A percentile compares a stretch with the other conserved stretches of the same genome.
These are phyloP conservation scores for Cadophora gregata DNA, from an alignment of 2,329 filamentous ascomycete genomes.

Conservation along the genomic window DNA sequence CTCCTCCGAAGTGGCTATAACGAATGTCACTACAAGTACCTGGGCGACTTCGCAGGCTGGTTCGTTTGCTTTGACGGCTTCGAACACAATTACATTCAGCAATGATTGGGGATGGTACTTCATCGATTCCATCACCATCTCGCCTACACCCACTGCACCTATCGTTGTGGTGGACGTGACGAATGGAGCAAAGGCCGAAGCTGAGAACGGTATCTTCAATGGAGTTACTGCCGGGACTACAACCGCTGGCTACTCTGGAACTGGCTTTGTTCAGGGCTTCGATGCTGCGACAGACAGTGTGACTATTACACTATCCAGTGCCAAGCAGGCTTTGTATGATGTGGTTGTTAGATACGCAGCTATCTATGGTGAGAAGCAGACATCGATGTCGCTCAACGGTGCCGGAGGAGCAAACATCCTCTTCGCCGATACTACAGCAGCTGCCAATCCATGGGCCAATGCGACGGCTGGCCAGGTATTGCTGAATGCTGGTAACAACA, in stretches of 20 bases:
- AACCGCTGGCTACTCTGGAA: constrained; percentile 50
- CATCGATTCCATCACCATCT: constrained; percentile 50
- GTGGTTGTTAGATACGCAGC: constrained; percentile 52
- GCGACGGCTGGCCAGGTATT: constrained; percentile 53
- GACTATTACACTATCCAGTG: constrained; percentile 50
- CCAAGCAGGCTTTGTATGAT: constrained; percentile 49
- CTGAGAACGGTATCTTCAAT: constrained; percentile 50
- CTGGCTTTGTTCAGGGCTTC: constrained; percentile 55
- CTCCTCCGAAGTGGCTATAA: constrained; percentile 50
- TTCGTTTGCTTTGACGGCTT: constrained; percentile 50
- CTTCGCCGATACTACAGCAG: constrained; percentile 43
- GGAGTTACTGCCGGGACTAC: constrained; percentile 50
- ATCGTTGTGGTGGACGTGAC: constrained; percentile 29
- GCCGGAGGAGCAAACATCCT: constrained; percentile 50
- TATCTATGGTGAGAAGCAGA: constrained; percentile 54
- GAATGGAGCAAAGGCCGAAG: constrained; percentile 42
- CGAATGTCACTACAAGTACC: constrained; percentile 44
- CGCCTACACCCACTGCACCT: constrained; percentile 19
- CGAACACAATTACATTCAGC: constrained; percentile 53
- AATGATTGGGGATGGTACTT: constrained; percentile 56
- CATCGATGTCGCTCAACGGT: constrained; percentile 51
- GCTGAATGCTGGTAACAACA: constrained; percentile 51
- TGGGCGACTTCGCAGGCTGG: constrained; percentile 50
- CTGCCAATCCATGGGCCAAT: constrained; percentile 47
- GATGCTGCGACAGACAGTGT: constrained; percentile 51